Evolutionary conservation across 768 basidiomycete genomes (phyloP).

Genomic region (Phlegmacium glaucopus): DNA sequence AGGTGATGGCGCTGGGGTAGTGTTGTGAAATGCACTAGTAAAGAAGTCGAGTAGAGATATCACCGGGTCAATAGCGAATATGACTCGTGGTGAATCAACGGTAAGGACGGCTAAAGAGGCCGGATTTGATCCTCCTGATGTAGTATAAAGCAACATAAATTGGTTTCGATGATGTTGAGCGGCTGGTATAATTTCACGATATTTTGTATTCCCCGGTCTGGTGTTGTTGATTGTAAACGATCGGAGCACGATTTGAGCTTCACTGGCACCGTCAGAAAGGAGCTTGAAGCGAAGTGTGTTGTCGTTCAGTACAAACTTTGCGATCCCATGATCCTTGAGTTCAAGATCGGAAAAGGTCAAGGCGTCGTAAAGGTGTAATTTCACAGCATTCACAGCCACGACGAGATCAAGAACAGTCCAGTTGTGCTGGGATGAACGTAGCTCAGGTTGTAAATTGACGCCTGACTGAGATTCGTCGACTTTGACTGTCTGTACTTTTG

Average conservation of each 20-base stretch:
- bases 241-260: slow-evolving; percentile 83
- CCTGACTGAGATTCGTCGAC: slow-evolving; percentile 8
- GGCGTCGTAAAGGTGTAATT: slow-evolving; percentile 82
- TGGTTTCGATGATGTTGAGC: slow-evolving; percentile 86
- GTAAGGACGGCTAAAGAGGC: slow-evolving; percentile 78
- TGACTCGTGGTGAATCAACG: slow-evolving; percentile 88
- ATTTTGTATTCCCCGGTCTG: slow-evolving; percentile 74
- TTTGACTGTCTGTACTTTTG: slow-evolving; percentile 5
- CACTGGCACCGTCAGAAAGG: slow-evolving; percentile 77
- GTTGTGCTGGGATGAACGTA: slow-evolving; percentile 35
- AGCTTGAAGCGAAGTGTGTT: slow-evolving; percentile 78
- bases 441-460: slow-evolving; percentile 58
- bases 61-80: slow-evolving; percentile 90
- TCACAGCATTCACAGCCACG: slow-evolving; percentile 66
- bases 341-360: slow-evolving; percentile 52
- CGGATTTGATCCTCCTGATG: slow-evolving; percentile 53
- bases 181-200: slow-evolving; percentile 94
- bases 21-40: slow-evolving; percentile 44
- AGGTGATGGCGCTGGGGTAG: not conserved
- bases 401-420: slow-evolving; percentile 74
- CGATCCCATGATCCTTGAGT: slow-evolving; percentile 78
- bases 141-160: slow-evolving; percentile 89
- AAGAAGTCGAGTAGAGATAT: slow-evolving; percentile 89
- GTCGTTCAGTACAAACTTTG: slow-evolving; percentile 78
- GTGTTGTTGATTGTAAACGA: slow-evolving; percentile 93